Conservation (phyloP, 1,139 yeast species). For the Suhomyces terraborum region DNA sequence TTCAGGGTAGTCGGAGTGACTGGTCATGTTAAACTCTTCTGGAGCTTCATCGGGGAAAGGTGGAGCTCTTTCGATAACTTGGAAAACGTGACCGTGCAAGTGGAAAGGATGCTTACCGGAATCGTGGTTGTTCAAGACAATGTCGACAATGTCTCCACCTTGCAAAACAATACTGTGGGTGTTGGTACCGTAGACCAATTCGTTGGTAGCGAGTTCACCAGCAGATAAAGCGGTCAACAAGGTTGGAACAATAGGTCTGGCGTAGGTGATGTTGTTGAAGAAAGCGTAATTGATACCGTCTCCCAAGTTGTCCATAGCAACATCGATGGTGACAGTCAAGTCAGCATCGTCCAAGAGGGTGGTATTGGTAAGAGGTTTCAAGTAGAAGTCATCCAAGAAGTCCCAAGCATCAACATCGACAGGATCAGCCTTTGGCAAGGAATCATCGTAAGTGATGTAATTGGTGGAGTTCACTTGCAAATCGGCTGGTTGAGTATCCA, state of each 20-base stretch:
- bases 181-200: constrained; percentile 63
- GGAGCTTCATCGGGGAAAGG: constrained; percentile 39
- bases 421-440: constrained; percentile 26
- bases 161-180: constrained; percentile 73
- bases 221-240: constrained; percentile 74
- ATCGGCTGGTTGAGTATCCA: constrained; percentile 68
- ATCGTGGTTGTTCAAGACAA: constrained; percentile 69
- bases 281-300: constrained; percentile 89
- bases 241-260: constrained; percentile 80
- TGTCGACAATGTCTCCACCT: constrained; percentile 66
- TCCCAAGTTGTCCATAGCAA: constrained; percentile 74
- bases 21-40: constrained; percentile 41
- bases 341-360: constrained; percentile 67
- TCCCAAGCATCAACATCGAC: constrained; percentile 42
- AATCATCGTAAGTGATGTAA: constrained; percentile 59
- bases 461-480: constrained; percentile 70
- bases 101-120: constrained; percentile 89
- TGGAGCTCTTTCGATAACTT: constrained; percentile 46
- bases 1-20: constrained; percentile 38
- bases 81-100: constrained; percentile 80
- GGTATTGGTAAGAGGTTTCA: constrained; percentile 56
- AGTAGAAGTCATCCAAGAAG: constrained; percentile 64
- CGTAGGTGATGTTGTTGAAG: constrained; percentile 81
- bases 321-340: constrained; percentile 61
- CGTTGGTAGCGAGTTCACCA: constrained; percentile 57